Evolutionary conservation across 1,284 basidiomycete genomes (phyloP).

Genomic region (Malassezia caprae): DNA sequence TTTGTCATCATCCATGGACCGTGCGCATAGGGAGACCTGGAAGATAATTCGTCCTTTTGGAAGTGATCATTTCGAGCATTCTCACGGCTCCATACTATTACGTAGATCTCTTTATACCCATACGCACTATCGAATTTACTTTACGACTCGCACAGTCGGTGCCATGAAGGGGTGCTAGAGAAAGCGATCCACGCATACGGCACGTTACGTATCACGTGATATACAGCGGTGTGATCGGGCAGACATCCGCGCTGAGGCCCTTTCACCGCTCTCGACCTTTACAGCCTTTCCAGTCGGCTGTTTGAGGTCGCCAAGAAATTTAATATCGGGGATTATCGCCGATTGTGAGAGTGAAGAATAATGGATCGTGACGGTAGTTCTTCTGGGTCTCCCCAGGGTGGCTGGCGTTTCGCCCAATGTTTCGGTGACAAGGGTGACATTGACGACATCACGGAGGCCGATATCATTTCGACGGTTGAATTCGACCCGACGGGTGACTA

Average conservation of each 20-base stretch:
- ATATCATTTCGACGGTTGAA: conserved; percentile 70
- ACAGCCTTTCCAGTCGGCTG: neutral
- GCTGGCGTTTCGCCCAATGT: conserved; percentile 97
- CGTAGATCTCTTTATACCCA: neutral
- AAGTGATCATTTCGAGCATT: neutral
- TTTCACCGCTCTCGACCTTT: neutral
- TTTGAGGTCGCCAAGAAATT: neutral
- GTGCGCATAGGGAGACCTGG: conserved; percentile 2
- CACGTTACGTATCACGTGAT: conserved; percentile 5
- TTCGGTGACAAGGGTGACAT: conserved; percentile 73
- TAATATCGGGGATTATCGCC: neutral
- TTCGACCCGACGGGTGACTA: conserved; percentile 99
- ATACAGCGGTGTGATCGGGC: conserved; percentile 1
- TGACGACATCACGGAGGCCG: conserved; percentile 97
- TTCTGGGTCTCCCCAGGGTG: conserved; percentile 30
- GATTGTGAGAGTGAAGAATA: neutral
- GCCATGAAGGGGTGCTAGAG: neutral
- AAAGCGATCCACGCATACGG: neutral
- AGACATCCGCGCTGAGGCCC: neutral
- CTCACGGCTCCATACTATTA: neutral
- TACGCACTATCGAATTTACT: neutral
- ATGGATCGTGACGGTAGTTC: conserved; percentile 31
- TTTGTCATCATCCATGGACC: conserved; percentile 14
- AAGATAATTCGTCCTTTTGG: neutral
- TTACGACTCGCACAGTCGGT: neutral